phyloP scores from a whole-genome alignment of 768 basidiomycete genomes.

The Tricholoma matsutake region DNA sequence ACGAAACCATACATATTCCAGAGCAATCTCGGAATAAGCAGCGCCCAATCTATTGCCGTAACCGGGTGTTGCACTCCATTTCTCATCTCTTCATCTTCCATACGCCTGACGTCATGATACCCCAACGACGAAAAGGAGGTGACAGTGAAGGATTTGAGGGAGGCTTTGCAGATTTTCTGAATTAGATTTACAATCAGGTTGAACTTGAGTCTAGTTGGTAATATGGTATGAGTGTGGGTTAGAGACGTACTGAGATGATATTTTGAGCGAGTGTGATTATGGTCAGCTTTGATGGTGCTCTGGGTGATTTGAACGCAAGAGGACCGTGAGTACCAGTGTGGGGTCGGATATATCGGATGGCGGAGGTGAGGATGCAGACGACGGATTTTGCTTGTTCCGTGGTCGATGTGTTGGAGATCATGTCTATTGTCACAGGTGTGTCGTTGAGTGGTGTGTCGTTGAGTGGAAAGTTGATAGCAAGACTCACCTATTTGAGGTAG shows the following conservation, averaged over 20 bases:
- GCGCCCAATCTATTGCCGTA: neutral
- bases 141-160: too few relatives aligned
- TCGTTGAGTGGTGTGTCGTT: too few relatives aligned
- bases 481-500: neutral
- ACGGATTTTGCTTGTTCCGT: neutral
- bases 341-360: neutral
- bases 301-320: neutral
- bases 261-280: neutral
- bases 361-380: neutral
- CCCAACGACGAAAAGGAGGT: neutral
- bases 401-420: neutral
- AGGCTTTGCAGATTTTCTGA: neutral
- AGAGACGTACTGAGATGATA: neutral
- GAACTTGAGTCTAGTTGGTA: too few relatives aligned
- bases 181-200: neutral
- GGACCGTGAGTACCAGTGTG: too few relatives aligned
- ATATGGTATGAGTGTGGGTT: too few relatives aligned
- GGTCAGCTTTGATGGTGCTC: neutral
- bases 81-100: neutral
- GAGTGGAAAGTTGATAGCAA: too few relatives aligned
- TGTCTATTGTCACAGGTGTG: neutral
- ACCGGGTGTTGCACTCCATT: neutral
- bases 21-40: neutral
- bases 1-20: neutral
- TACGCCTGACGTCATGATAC: neutral